Evolutionary conservation across 2,329 filamentous ascomycete species (phyloP).

Genomic region (Xylaria sp.): DNA sequence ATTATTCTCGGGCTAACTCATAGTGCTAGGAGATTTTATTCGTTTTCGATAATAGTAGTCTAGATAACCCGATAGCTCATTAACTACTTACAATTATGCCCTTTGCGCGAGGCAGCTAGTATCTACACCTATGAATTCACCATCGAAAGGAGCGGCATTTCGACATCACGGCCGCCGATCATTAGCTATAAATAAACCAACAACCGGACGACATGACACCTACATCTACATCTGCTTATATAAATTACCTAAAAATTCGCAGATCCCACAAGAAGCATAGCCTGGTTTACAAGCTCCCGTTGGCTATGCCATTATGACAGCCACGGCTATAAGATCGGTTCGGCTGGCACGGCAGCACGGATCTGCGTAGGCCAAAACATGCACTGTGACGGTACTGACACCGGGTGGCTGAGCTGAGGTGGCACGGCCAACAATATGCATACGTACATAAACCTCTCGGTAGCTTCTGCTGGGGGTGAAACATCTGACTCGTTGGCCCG

Average conservation of each 20-base stretch:
- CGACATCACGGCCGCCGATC: background rate
- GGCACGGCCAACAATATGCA: background rate
- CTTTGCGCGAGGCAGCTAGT: background rate
- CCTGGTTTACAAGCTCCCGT: background rate
- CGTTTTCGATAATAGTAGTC: too few species aligned
- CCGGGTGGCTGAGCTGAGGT: slow-evolving; percentile 1
- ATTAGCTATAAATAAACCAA: background rate
- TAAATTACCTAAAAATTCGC: background rate
- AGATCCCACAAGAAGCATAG: background rate
- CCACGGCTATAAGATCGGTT: background rate
- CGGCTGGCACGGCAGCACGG: slow-evolving; percentile 23
- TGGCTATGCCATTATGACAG: slow-evolving; percentile 22
- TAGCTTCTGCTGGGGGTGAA: too few species aligned
- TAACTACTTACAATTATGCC: background rate
- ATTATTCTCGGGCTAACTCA: background rate
- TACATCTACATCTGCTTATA: background rate
- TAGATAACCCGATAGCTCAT: background rate
- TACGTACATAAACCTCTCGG: too few species aligned
- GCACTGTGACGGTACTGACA: slow-evolving; percentile 7
- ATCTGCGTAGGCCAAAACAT: background rate
- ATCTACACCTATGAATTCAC: background rate
- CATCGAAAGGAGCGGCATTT: background rate
- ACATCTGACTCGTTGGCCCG: slow-evolving; percentile 3
- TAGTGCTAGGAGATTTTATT: background rate
- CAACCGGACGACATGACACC: background rate